phyloP scores from a whole-genome alignment of 371 early-diverging fungal genomes.

The Saksenaea oblongispora region DNA sequence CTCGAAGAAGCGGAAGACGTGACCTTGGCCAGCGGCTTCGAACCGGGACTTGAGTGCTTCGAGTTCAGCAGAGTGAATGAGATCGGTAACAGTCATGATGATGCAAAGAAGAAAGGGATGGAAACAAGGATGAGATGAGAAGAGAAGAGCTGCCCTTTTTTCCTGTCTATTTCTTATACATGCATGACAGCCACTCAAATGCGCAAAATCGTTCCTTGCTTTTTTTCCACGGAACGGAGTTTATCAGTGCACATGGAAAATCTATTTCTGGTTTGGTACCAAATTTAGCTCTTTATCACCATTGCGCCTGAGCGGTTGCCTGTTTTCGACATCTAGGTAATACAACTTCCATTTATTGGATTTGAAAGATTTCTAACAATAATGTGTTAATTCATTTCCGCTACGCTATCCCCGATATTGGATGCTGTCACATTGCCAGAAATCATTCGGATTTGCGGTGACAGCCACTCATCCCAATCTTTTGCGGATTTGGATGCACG shows the following conservation, averaged over 20 bases:
- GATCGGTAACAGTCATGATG: constrained; percentile 8
- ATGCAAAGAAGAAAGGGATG: background rate
- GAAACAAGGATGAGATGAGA: background rate
- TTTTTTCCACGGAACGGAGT: constrained; percentile 14
- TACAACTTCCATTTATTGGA: background rate
- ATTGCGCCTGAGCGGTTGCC: background rate
- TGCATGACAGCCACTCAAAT: constrained; percentile 9
- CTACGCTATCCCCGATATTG: background rate
- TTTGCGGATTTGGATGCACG: background rate
- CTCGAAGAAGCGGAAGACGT: constrained; percentile 85
- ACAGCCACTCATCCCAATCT: constrained; percentile 17
- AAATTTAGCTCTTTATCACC: background rate
- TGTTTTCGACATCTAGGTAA: background rate
- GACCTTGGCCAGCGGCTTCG: constrained; percentile 83
- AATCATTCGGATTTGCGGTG: constrained; percentile 10
- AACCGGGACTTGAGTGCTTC: constrained; percentile 63
- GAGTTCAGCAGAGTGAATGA: constrained; percentile 29
- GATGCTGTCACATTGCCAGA: constrained; percentile 5
- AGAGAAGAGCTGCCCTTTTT: constrained; percentile 4
- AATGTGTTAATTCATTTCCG: background rate
- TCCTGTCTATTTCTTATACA: constrained; percentile 11
- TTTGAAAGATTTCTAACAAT: background rate
- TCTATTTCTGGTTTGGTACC: background rate
- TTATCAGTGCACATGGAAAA: constrained; percentile 1
- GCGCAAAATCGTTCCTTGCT: background rate